Base-by-base conservation (phyloP, 2,329 filamentous ascomycete genomes). In the Pyrenophora seminiperda region DNA sequence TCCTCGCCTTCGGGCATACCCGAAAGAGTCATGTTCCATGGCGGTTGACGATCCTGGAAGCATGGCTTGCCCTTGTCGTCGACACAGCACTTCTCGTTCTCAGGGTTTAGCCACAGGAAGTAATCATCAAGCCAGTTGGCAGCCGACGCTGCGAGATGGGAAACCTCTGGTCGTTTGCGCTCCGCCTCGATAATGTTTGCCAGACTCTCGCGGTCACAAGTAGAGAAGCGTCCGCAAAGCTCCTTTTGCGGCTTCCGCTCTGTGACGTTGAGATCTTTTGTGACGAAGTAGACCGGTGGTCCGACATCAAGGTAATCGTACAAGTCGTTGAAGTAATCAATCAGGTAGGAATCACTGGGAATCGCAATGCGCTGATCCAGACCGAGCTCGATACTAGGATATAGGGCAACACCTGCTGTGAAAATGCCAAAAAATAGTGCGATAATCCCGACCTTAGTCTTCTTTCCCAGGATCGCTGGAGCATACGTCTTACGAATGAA, bases 61-160 rank as follows among this genome's bases (percentile, higher is more conserved):
- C 94, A 99, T 1, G 87, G 79, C 61, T 85, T 78, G 37, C 83
- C 83, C 11, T 70, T 66, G 14, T 73, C 67, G 22, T 93, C 86
- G 30, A 89, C 80, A 63, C 90, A 97, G 76, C 84, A 86, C 30
- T 81, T 77, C 36, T 91, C 88, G 34, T 73, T 72, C 20, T 70
- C 62, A 0, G 94, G 94, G 62, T 97, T 96, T n/a, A 97, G 78
- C 93, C 94, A 99, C 52, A 90, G 82, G 75, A 97, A 91, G 75
- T 91, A 97, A 69, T 99, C 94, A 59, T 99, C 94, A 14, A 99
- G 83, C 94, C 94, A 99, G 72, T 89, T 97, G 3, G 95, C 94
- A 0, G 93, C 87, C 0, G 91, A 89, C 7, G 92, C 87, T 5
- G 91, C 83, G 59, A 99, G 90, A 72, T 91, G 97, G 1, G 91